Evolutionary conservation across 2,329 filamentous ascomycete species (phyloP).

Genomic region (Uncinocarpus reesii): DNA sequence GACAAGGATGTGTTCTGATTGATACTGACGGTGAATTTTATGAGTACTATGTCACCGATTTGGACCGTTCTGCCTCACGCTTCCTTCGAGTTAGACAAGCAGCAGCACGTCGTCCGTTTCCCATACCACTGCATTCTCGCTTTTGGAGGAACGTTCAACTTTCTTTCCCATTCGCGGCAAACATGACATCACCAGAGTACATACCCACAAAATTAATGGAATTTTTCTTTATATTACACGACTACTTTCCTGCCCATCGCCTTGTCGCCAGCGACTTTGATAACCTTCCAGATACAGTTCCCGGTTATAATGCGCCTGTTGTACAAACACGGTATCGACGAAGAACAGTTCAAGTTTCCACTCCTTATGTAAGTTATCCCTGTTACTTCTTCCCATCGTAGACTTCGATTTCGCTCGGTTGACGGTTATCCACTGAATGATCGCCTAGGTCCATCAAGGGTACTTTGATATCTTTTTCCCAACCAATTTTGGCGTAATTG

Average conservation of each 20-base stretch:
- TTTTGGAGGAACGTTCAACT: constrained; percentile 53
- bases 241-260: constrained; percentile 81
- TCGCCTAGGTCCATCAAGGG: constrained; percentile 77
- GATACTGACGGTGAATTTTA: constrained; percentile 79
- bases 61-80: constrained; percentile 73
- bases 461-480: constrained; percentile 99
- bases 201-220: constrained; percentile 91
- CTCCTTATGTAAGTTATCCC: constrained; percentile 61
- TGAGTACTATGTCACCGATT: constrained; percentile 73
- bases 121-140: constrained; percentile 37
- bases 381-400: constrained; percentile 6
- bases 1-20: constrained; percentile 83
- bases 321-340: constrained; percentile 90
- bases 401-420: background rate
- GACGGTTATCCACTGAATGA: background rate
- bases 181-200: constrained; percentile 77
- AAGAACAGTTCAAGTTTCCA: constrained; percentile 77
- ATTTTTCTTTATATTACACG: constrained; percentile 84
- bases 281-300: constrained; percentile 67
- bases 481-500: constrained; percentile 83
- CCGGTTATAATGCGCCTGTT: constrained; percentile 81
- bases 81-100: constrained; percentile 78
- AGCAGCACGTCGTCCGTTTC: constrained; percentile 44
- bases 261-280: constrained; percentile 87
- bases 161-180: constrained; percentile 59